Percentiles rank a stretch among this genome's conserved stretches.
Conservation (phyloP, 352 stramenopile species). For the Pseudoperonospora humuli region DNA sequence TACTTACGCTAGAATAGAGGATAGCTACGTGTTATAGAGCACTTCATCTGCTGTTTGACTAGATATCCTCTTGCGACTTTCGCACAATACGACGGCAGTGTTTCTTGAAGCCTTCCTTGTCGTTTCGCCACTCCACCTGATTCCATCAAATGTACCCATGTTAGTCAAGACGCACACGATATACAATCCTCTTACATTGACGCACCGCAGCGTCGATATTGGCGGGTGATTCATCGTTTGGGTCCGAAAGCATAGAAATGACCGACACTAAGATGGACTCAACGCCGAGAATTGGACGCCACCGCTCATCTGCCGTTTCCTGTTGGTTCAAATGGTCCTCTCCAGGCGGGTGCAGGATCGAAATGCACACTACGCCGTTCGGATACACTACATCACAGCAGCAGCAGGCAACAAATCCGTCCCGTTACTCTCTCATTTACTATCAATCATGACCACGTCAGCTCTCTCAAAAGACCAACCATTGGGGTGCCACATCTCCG, state of each 20-base stretch:
- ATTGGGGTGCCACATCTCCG: constrained; percentile 99
- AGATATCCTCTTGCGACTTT: constrained; percentile 91
- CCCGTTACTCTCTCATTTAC: not conserved
- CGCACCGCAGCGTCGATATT: constrained; percentile 98
- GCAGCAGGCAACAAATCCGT: not conserved
- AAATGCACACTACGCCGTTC: constrained; percentile 98
- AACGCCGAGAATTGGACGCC: constrained; percentile 96
- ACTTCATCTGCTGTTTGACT: constrained; percentile 18
- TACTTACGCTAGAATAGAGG: not conserved
- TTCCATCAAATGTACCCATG: constrained; percentile 1
- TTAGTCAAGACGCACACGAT: not conserved
- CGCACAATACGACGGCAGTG: constrained; percentile 85
- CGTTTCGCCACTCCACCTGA: constrained; percentile 87
- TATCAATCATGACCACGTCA: not conserved
- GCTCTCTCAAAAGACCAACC: constrained; percentile 34
- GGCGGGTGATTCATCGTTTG: constrained; percentile 98
- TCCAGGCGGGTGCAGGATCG: constrained; percentile 98
- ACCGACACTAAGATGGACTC: constrained; percentile 93
- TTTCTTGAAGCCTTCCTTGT: constrained; percentile 92
- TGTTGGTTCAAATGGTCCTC: constrained; percentile 97
- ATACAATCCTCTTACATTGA: not conserved
- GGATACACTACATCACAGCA: constrained; percentile 85
- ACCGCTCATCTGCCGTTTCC: constrained; percentile 97
- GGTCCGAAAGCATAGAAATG: constrained; percentile 99
- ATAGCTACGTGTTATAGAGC: not conserved